A percentile compares a stretch with the other conserved stretches of the same genome.
phyloP scores from a whole-genome alignment of 2,329 filamentous ascomycete species.

The Talaromyces albobiverticillius region DNA sequence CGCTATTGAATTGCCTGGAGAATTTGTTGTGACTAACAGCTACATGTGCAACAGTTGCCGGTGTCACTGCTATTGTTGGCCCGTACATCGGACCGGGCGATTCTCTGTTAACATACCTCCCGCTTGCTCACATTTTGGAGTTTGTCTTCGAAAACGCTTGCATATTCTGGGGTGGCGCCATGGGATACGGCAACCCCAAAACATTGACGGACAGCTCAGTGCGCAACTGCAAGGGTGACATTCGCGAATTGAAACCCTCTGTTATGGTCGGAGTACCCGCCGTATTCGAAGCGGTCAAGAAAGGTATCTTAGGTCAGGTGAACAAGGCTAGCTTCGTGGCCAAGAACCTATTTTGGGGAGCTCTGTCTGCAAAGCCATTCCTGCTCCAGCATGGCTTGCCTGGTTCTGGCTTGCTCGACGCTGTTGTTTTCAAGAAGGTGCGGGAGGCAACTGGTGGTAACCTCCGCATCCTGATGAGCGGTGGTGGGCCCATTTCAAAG shows the following conservation, averaged over 20 bases:
- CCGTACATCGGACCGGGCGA: constrained; percentile 75
- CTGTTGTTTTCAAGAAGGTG: constrained; percentile 86
- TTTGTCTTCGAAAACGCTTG: constrained; percentile 92
- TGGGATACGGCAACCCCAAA: constrained; percentile 89
- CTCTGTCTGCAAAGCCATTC: constrained; percentile 60
- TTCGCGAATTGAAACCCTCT: constrained; percentile 85
- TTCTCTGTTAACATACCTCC: constrained; percentile 82
- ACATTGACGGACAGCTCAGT: constrained; percentile 84
- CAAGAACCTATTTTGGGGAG: constrained; percentile 74
- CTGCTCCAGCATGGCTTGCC: constrained; percentile 54
- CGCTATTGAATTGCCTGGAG: background rate
- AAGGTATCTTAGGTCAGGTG: constrained; percentile 82
- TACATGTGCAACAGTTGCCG: constrained; percentile 58
- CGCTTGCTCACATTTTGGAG: constrained; percentile 93
- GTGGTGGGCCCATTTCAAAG: constrained; percentile 83
- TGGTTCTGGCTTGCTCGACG: constrained; percentile 63
- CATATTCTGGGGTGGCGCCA: constrained; percentile 81
- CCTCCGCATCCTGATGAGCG: constrained; percentile 88
- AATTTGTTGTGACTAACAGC: constrained; percentile 16
- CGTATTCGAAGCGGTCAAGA: constrained; percentile 96
- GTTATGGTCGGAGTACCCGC: constrained; percentile 92
- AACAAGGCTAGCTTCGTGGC: constrained; percentile 67
- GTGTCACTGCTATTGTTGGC: constrained; percentile 74
- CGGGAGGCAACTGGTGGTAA: constrained; percentile 85
- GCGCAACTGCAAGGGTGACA: constrained; percentile 88